Evolutionary conservation across 1,139 yeast genomes (phyloP), one percentile per base, ranked within the genome.

Genomic region (Candida sanyaensis): DNA sequence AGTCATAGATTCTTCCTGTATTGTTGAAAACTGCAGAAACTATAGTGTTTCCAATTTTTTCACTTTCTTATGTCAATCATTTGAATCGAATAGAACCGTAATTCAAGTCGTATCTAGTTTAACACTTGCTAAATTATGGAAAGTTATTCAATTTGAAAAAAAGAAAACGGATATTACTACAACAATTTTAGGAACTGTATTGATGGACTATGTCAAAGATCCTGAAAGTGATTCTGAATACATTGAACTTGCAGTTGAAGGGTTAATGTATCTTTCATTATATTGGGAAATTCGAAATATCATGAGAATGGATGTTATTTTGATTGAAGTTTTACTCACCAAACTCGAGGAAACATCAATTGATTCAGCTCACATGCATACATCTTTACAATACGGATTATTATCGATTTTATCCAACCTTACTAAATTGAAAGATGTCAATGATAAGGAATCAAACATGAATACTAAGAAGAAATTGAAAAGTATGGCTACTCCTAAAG

Each of bases 251-350:
- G 51, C 66, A 11, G 56, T 77, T 26, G 84, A 80, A 60, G 78
- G 79, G 0, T 56, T 80, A 42, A 80, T 83, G 12, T 78, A 76
- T 48, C 55, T 80, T 24, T 68, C 79, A 1, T 62, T 78, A 33
- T 74, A 70, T 46, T 54, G 65, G 21, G 51, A 62, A 8, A 58
- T 73, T 3, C 68, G 71, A 47, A 57, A 61, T 10, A 42, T 45
- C 13, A 45, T 78, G 8, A 63, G 83, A 54, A 48, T 50, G 28
- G 71, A 77, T 51, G 67, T 63, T 21, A 56, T 54, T 12, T 55
- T 71, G 1, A 55, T 76, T 5, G 65, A 62, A 3, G 46, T 47
- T 32, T 63, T 50, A 28, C 55, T 64, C 2, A 28, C 41, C 5
- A 37, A 61, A n/a, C 24, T 45, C 23, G 44, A 49, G 12, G 47